phyloP scores from a whole-genome alignment of 2,329 filamentous ascomycete genomes.

The Fulvia fulva region DNA sequence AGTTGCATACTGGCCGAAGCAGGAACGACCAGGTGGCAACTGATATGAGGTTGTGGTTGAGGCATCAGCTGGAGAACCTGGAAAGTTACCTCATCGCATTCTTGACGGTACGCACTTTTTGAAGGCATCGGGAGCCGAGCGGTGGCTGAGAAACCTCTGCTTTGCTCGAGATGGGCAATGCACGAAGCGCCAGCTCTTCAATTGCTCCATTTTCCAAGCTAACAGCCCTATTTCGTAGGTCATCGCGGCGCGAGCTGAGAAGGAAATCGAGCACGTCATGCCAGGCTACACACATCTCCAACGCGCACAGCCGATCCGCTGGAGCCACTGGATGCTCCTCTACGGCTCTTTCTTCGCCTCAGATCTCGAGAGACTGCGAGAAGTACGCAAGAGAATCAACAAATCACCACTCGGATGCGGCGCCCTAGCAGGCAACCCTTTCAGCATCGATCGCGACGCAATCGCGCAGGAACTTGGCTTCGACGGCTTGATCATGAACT shows the following conservation, averaged over 20 bases:
- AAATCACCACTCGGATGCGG: conserved; percentile 66
- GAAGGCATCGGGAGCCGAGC: too few relatives aligned
- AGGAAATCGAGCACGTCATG: conserved; percentile 74
- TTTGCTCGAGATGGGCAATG: too few relatives aligned
- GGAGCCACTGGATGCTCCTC: conserved; percentile 76
- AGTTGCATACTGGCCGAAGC: conserved; percentile 82
- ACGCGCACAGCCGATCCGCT: conserved; percentile 74
- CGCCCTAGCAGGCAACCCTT: conserved; percentile 76
- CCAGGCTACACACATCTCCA: conserved; percentile 87
- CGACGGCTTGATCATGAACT: conserved; percentile 69
- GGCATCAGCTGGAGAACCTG: conserved; percentile 67
- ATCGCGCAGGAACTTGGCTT: conserved; percentile 81
- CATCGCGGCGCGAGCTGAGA: conserved; percentile 64
- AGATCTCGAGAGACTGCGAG: conserved; percentile 72
- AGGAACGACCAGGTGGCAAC: conserved; percentile 88
- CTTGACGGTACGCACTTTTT: too few relatives aligned
- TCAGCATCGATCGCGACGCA: conserved; percentile 72
- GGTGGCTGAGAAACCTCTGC: too few relatives aligned
- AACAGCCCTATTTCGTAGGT: too few relatives aligned
- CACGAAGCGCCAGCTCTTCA: too few relatives aligned
- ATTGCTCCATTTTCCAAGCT: too few relatives aligned
- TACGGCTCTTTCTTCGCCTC: conserved; percentile 67
- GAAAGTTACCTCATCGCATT: conserved; percentile 66
- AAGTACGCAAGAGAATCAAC: conserved; percentile 73
- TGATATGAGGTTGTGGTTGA: conserved; percentile 86